Evolutionary conservation across 2,329 filamentous ascomycete genomes (phyloP), one percentile per base, ranked within the genome.

Genomic region (Arthrobotrys sphaeroides): DNA sequence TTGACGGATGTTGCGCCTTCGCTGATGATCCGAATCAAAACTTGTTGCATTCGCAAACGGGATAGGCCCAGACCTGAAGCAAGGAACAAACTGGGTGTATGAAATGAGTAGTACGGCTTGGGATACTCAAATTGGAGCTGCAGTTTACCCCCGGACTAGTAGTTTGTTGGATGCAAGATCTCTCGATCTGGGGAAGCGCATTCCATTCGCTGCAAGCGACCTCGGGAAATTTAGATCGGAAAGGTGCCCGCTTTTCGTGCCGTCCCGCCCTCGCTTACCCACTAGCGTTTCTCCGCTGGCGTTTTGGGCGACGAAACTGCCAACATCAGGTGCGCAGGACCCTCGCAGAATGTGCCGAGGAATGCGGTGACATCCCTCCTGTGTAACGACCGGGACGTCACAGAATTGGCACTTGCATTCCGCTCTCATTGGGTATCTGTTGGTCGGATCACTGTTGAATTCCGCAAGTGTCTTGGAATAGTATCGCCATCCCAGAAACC

Each of bases 201-300:
- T 65, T 65, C 45, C 43, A 51, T 40, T 26, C 18, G 42, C 42
- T 65, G 60, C 60, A 65, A 65, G 18, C 45, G 31, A 51, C 7
- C 31, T 36, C 28, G 60, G 60, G 24, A 65, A 64, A 31, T 40
- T 36, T 16, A 28, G n/a, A 33, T 53, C 31, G 22, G 31, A 49
- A n/a, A 43, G 24, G 10, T n/a, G 22, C 24, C 9, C 42, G 28
- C 36, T 9, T 38, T 53, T 45, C 62, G 45, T 55, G 28, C 62
- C 62, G 62, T 66, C 36, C 62, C 62, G 62, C 26, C 26, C n/a
- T 66, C 47, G 62, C 62, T 51, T 66, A 57, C 18, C 20, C n/a
- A n/a, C n/a, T n/a, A n/a, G n/a, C n/a, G n/a, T n/a, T 57, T 20
- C 13, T 43, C 47, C 31, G 16, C 18, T 20, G 12, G 36, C 2